phyloP scores from a whole-genome alignment of 2,329 filamentous ascomycete genomes.

The Xylariaceae sp. region DNA sequence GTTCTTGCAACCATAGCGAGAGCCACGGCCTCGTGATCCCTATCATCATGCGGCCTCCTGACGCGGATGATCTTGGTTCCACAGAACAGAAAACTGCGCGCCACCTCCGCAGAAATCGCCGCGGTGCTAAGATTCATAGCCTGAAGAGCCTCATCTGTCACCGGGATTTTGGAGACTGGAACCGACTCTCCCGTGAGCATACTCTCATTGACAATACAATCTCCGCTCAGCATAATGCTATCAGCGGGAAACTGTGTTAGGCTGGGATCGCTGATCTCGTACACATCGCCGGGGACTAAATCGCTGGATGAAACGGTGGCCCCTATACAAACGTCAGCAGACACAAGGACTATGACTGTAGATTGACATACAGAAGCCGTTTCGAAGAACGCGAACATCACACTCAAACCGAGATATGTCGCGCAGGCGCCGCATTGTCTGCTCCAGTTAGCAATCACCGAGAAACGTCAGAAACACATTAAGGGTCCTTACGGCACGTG shows the following conservation, averaged over 20 bases:
- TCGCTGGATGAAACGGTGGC: conserved; percentile 80
- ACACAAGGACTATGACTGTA: background rate
- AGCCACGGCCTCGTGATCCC: conserved; percentile 82
- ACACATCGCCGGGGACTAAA: conserved; percentile 90
- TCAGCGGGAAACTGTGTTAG: conserved; percentile 86
- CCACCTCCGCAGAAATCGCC: conserved; percentile 75
- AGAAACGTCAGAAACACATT: background rate
- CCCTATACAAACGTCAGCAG: conserved; percentile 47
- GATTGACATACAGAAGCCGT: conserved; percentile 72
- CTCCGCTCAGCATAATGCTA: conserved; percentile 82
- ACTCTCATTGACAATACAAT: conserved; percentile 98
- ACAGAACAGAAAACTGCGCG: conserved; percentile 86
- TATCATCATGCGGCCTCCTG: conserved; percentile 77
- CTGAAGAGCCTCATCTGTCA: conserved; percentile 72
- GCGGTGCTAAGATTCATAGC: conserved; percentile 73
- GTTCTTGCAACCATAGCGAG: conserved; percentile 89
- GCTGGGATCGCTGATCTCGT: conserved; percentile 91
- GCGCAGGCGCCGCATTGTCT: conserved; percentile 83
- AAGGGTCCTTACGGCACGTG: conserved; percentile 58
- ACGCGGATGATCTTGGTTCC: conserved; percentile 94
- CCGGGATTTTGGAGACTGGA: conserved; percentile 86
- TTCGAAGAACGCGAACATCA: conserved; percentile 86
- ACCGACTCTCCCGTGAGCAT: conserved; percentile 98
- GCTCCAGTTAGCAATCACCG: conserved; percentile 15
- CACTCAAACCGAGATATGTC: conserved; percentile 95